phyloP scores from a whole-genome alignment of 1,139 yeast genomes.

The Blastobotrys capitulatus region DNA sequence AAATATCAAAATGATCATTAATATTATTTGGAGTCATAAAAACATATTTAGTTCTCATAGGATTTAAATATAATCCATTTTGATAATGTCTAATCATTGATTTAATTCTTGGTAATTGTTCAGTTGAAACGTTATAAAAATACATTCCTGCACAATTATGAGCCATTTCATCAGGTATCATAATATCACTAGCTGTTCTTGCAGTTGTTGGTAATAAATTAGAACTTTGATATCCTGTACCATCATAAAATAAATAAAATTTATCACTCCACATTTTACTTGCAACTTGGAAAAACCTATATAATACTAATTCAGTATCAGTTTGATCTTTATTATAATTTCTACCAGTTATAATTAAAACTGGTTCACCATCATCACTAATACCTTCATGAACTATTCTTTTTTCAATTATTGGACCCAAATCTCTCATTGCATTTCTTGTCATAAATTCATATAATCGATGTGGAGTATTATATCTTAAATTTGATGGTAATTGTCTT shows the following conservation, averaged over 20 bases:
- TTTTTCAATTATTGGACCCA: constrained; percentile 41
- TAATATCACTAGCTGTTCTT: constrained; percentile 17
- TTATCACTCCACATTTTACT: constrained; percentile 70
- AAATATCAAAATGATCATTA: constrained; percentile 19
- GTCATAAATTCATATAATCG: constrained; percentile 71
- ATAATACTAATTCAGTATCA: constrained; percentile 54
- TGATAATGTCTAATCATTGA: constrained; percentile 19
- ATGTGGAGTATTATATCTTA: constrained; percentile 14
- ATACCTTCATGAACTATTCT: constrained; percentile 59
- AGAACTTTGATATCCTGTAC: constrained; percentile 51
- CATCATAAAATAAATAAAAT: constrained; percentile 60
- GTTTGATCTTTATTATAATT: constrained; percentile 40
- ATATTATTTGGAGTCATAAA: constrained; percentile 25
- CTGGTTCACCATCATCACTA: constrained; percentile 68
- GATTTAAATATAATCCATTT: constrained; percentile 23
- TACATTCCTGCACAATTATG: constrained; percentile 52
- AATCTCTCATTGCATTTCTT: constrained; percentile 53
- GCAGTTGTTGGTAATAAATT: constrained; percentile 32
- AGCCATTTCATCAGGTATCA: constrained; percentile 45
- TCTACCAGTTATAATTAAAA: constrained; percentile 50
- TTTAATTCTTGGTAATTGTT: constrained; percentile 35
- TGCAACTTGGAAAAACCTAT: constrained; percentile 59
- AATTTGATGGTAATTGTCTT: constrained; percentile 8
- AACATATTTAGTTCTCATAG: constrained; percentile 20
- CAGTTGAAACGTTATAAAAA: constrained; percentile 57